Percentiles rank a stretch among this genome's conserved stretches.
Evolutionary conservation across 352 stramenopile species (phyloP).

Genomic region (Pilasporangium apinafurcum): DNA sequence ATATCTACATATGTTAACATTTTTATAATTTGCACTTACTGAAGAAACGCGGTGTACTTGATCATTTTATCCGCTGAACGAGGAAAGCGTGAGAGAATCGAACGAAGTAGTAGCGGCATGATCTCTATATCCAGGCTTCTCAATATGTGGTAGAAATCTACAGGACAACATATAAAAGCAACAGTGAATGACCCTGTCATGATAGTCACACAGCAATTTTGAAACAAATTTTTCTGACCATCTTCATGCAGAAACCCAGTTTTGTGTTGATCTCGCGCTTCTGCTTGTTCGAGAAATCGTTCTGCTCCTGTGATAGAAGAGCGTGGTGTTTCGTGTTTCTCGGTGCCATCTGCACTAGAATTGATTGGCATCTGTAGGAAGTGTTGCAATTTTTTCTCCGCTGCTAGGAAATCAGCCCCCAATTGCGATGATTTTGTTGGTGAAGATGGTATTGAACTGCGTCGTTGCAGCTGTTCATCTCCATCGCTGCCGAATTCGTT

Average conservation of each 20-base stretch:
- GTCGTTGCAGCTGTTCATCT: not conserved
- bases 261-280: constrained; percentile 23
- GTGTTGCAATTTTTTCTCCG: constrained; percentile 31
- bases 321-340: constrained; percentile 12
- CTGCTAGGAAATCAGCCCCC: constrained; percentile 23
- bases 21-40: constrained; percentile 15
- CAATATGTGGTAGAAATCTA: constrained; percentile 38
- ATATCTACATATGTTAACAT: not conserved
- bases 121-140: constrained; percentile 20
- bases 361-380: constrained; percentile 15
- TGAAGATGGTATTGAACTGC: not conserved
- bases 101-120: constrained; percentile 15
- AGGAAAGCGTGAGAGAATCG: constrained; percentile 46
- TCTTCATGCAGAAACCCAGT: constrained; percentile 30
- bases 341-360: no score
- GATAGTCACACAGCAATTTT: not conserved
- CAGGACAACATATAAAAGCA: not conserved
- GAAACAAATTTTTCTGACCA: constrained; percentile 10
- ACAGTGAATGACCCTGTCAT: not conserved
- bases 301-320: constrained; percentile 44
- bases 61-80: constrained; percentile 21
- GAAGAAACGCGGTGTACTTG: constrained; percentile 41
- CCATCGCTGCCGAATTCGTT: no score
- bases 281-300: constrained; percentile 38
- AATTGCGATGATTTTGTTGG: not conserved